These are phyloP conservation scores for Termitomyces sp. DNA, from an alignment of 768 basidiomycete genomes.

Conservation along the genomic window DNA sequence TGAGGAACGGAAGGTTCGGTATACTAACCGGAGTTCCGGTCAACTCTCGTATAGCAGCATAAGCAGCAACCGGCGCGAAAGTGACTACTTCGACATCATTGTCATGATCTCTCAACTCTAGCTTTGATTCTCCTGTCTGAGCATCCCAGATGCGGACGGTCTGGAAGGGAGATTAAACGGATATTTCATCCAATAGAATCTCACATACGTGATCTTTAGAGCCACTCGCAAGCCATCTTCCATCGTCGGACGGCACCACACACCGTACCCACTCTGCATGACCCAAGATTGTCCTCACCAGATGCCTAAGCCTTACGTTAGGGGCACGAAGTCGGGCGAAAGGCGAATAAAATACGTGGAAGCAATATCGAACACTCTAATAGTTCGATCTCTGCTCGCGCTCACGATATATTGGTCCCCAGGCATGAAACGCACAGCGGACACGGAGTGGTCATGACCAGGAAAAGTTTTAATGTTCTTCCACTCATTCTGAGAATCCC, in stretches of 20 bases:
- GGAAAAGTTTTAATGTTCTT: slow-evolving; percentile 83
- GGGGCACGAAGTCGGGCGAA: background rate
- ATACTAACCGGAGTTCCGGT: slow-evolving; percentile 59
- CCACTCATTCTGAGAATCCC: slow-evolving; percentile 88
- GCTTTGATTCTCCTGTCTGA: slow-evolving; percentile 67
- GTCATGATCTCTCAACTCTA: slow-evolving; percentile 83
- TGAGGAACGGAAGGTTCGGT: slow-evolving; percentile 1
- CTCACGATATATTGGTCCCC: slow-evolving; percentile 81
- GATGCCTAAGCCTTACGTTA: slow-evolving; percentile 42
- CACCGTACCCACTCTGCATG: slow-evolving; percentile 86
- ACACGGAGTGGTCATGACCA: slow-evolving; percentile 90
- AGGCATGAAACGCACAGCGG: slow-evolving; percentile 79
- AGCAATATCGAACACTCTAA: slow-evolving; percentile 81
- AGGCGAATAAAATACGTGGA: slow-evolving; percentile 55
- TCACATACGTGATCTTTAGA: slow-evolving; percentile 79
- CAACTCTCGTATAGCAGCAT: slow-evolving; percentile 72
- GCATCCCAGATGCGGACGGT: slow-evolving; percentile 76
- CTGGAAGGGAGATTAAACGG: slow-evolving; percentile 29
- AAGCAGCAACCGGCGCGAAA: slow-evolving; percentile 75
- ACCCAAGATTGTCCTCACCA: slow-evolving; percentile 67
- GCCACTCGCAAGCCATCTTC: slow-evolving; percentile 68
- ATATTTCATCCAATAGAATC: background rate
- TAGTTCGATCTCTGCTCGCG: slow-evolving; percentile 83
- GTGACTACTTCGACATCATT: slow-evolving; percentile 78
- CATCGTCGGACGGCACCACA: slow-evolving; percentile 63